A percentile compares a stretch with the other conserved stretches of the same genome.
phyloP scores from a whole-genome alignment of 345 rosid genomes.

The Cochlearia excelsa region DNA sequence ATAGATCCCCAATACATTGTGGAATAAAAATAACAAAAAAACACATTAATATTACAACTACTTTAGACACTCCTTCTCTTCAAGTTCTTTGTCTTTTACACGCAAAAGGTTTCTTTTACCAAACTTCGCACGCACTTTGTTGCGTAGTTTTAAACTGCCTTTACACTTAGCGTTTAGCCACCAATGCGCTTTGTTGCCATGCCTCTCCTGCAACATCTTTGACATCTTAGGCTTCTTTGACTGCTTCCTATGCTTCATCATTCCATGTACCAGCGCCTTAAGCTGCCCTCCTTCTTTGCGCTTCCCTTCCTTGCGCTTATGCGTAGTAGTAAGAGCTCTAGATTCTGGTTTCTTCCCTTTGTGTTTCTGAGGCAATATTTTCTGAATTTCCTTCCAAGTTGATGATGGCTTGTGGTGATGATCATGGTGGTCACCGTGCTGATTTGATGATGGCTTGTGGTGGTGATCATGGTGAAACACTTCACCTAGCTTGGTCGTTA shows the following conservation, averaged over 20 bases:
- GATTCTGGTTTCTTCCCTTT: constrained; percentile 26
- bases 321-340: constrained; percentile 21
- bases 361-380: constrained; percentile 28
- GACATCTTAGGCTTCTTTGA: constrained; percentile 41
- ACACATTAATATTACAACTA: too few species aligned
- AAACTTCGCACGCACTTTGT: constrained; percentile 38
- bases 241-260: constrained; percentile 44
- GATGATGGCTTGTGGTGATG: constrained; percentile 35
- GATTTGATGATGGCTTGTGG: constrained; percentile 14
- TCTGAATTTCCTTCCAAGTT: constrained; percentile 44
- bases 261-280: constrained; percentile 47
- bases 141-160: constrained; percentile 42
- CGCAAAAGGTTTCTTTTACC: constrained; percentile 16
- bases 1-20: too few species aligned
- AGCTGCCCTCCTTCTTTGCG: constrained; percentile 44
- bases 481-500: constrained; percentile 59
- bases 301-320: constrained; percentile 42
- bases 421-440: constrained; percentile 42
- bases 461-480: constrained; percentile 69
- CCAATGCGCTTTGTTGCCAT: constrained; percentile 36
- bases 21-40: too few species aligned
- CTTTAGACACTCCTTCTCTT: constrained; percentile 20
- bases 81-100: constrained; percentile 2
- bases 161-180: constrained; percentile 41
- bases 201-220: constrained; percentile 7